Conservation (phyloP, 768 basidiomycete genomes). For the Pleurotus eryngii region DNA sequence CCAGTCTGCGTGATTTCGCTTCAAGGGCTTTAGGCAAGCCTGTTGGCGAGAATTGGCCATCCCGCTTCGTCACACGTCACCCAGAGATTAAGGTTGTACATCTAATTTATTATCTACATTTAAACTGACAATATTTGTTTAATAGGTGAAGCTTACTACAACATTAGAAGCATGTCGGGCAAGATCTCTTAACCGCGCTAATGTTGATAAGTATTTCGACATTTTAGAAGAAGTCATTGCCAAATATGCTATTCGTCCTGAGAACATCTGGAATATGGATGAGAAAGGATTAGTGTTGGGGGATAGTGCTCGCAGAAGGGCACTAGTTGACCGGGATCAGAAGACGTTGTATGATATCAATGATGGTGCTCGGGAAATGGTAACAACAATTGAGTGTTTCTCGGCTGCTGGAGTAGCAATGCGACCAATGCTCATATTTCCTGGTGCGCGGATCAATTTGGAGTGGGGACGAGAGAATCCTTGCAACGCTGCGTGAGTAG, state of each 20-base stretch:
- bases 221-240: constrained; percentile 18
- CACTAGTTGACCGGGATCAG: constrained; percentile 18
- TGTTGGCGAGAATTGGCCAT: not conserved
- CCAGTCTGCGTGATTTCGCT: not conserved
- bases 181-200: constrained; percentile 26
- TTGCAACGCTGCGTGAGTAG: constrained; percentile 12
- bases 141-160: constrained; percentile 14
- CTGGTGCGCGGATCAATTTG: constrained; percentile 8
- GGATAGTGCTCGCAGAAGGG: constrained; percentile 11
- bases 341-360: constrained; percentile 15
- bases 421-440: constrained; percentile 1
- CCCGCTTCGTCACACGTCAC: not conserved
- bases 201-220: constrained; percentile 24
- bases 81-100: not conserved
- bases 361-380: constrained; percentile 32
- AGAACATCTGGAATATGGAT: constrained; percentile 30
- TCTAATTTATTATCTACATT: not conserved
- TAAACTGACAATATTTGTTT: not conserved
- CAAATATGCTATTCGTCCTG: constrained; percentile 18
- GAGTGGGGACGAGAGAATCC: constrained; percentile 15
- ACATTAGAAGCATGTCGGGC: constrained; percentile 14
- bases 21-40: not conserved
- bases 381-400: constrained; percentile 39
- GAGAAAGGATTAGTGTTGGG: constrained; percentile 28
- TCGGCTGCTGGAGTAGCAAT: constrained; percentile 29